Percentiles rank a stretch among this genome's conserved stretches.
Evolutionary conservation across 2,329 filamentous ascomycete species (phyloP).

Genomic region (Claviceps maximensis): DNA sequence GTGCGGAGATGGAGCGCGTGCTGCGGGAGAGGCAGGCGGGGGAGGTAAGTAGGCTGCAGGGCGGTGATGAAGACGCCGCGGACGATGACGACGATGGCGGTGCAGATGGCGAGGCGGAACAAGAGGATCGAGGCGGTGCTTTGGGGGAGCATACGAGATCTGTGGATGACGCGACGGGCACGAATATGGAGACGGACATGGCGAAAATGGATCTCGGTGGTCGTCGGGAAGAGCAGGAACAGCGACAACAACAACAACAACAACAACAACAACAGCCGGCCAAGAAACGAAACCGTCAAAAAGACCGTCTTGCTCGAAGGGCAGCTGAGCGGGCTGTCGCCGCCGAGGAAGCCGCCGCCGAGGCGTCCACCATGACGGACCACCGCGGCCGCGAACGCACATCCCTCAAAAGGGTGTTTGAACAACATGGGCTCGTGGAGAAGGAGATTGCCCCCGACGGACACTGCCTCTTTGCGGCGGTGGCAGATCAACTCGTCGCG

Average conservation of each 20-base stretch:
- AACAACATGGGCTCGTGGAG: conserved; percentile 51
- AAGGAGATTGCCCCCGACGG: conserved; percentile 78
- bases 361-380: conserved; percentile 64
- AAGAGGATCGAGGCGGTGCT: neutral
- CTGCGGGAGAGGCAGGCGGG: conserved; percentile 53
- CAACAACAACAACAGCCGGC: conserved; percentile 2
- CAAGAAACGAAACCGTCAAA: conserved; percentile 82
- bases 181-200: conserved; percentile 2
- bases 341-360: conserved; percentile 53
- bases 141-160: too few species aligned
- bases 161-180: neutral
- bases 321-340: conserved; percentile 71
- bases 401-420: conserved; percentile 57
- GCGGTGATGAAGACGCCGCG: neutral
- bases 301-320: conserved; percentile 77
- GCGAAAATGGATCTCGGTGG: neutral
- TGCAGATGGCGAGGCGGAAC: neutral
- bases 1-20: conserved; percentile 54
- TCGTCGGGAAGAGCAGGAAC: too few species aligned
- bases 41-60: conserved; percentile 35
- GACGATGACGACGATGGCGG: too few species aligned
- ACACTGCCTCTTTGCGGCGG: conserved; percentile 83
- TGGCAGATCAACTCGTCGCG: conserved; percentile 6
- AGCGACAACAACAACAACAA: neutral
- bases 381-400: conserved; percentile 55